These are phyloP conservation scores for Puccinia sorghi DNA, from an alignment of 1,284 basidiomycete genomes.

Conservation along the genomic window DNA sequence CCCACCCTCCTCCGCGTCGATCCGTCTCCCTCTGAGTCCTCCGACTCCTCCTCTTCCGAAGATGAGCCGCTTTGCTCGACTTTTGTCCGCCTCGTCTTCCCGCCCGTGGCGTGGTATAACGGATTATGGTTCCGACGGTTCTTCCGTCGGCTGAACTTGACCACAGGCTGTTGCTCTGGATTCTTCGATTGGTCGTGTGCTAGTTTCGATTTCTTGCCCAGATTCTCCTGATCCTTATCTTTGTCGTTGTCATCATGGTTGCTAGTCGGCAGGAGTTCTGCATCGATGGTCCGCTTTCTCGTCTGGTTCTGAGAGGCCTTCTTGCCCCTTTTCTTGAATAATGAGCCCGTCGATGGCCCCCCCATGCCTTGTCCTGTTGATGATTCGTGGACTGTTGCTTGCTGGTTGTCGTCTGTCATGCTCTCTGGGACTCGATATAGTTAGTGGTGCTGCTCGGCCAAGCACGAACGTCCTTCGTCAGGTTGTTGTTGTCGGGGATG, in stretches of 20 bases:
- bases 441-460: background rate
- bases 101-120: background rate
- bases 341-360: background rate
- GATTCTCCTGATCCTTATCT: background rate
- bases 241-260: slow-evolving; percentile 5
- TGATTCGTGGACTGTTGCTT: background rate
- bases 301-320: slow-evolving; percentile 13
- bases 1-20: slow-evolving; percentile 15
- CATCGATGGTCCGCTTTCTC: slow-evolving; percentile 13
- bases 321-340: slow-evolving; percentile 10
- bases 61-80: background rate
- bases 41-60: slow-evolving; percentile 54
- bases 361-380: background rate
- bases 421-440: background rate
- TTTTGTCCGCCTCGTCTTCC: background rate
- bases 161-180: background rate
- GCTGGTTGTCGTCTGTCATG: background rate
- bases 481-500: too few relatives aligned
- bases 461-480: background rate
- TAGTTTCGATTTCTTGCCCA: slow-evolving; percentile 3
- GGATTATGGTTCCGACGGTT: background rate
- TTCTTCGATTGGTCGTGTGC: background rate
- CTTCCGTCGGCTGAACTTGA: slow-evolving; percentile 11
- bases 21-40: slow-evolving; percentile 54
- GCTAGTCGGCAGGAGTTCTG: background rate